Evolutionary conservation across 2,329 filamentous ascomycete species (phyloP).

Genomic region (Colletotrichum chlorophyti): DNA sequence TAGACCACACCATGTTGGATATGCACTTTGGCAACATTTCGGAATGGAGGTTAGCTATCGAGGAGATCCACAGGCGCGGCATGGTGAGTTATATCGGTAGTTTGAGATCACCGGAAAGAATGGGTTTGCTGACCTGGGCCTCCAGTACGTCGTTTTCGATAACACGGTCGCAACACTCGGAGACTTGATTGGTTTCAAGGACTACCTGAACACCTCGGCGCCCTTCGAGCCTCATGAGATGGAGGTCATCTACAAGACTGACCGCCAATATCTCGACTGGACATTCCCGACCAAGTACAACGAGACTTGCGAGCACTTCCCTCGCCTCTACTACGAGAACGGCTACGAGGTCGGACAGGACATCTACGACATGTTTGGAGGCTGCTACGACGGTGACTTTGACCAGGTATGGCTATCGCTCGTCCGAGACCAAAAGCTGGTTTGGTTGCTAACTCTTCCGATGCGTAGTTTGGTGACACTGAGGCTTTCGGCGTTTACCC

Average conservation of each 20-base stretch:
- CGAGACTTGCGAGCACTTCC: slow-evolving; percentile 58
- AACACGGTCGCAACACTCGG: slow-evolving; percentile 71
- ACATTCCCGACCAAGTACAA: slow-evolving; percentile 58
- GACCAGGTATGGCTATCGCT: slow-evolving; percentile 46
- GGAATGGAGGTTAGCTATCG: slow-evolving; percentile 62
- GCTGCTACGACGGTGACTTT: slow-evolving; percentile 69
- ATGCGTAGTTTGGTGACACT: slow-evolving; percentile 60
- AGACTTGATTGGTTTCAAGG: slow-evolving; percentile 68
- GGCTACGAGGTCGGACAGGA: slow-evolving; percentile 56
- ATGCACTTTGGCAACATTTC: slow-evolving; percentile 66
- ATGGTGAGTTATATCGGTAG: slow-evolving; percentile 56
- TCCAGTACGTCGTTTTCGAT: slow-evolving; percentile 71
- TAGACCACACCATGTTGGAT: slow-evolving; percentile 70
- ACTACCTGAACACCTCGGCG: slow-evolving; percentile 63
- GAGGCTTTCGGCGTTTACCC: slow-evolving; percentile 69
- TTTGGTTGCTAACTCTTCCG: background rate
- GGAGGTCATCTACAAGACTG: slow-evolving; percentile 61
- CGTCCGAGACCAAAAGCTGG: background rate
- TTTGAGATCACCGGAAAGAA: background rate
- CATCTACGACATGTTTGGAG: slow-evolving; percentile 53
- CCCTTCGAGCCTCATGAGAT: slow-evolving; percentile 63
- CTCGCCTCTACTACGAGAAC: slow-evolving; percentile 66
- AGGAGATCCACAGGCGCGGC: slow-evolving; percentile 63
- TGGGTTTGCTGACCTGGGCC: slow-evolving; percentile 62
- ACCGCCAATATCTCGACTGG: slow-evolving; percentile 65